Percentiles rank a stretch among this genome's conserved stretches.
phyloP scores from a whole-genome alignment of 163 green algal species.

The Trebouxiophyceae sp. region DNA sequence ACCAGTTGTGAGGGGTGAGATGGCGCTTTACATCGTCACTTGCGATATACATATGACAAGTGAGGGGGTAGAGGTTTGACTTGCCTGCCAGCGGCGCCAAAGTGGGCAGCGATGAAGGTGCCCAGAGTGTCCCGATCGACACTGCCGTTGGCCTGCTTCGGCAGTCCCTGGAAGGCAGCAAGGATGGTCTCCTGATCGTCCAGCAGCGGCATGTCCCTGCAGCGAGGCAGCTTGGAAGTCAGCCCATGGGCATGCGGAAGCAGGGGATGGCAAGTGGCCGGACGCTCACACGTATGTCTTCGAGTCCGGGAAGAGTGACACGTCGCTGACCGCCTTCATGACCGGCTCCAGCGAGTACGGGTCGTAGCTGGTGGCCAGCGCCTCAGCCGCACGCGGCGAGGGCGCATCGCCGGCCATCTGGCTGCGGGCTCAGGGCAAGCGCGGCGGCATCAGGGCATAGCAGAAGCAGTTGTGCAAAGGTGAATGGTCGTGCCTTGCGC shows the following conservation, averaged over 20 bases:
- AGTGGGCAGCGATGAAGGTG: conserved; percentile 22
- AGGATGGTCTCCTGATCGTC: conserved; percentile 1
- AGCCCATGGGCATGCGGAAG: neutral
- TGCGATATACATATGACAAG: neutral
- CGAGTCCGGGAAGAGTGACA: conserved; percentile 8
- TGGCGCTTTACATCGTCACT: neutral
- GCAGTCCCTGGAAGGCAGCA: conserved; percentile 18
- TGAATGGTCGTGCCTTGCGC: no score
- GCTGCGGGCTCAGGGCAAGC: neutral
- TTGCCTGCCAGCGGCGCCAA: conserved; percentile 17
- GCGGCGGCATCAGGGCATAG: no score
- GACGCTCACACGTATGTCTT: conserved; percentile 17
- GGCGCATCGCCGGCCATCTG: neutral
- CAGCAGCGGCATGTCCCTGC: conserved; percentile 34
- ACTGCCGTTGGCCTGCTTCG: conserved; percentile 2
- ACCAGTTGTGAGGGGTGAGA: neutral
- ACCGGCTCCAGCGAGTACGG: conserved; percentile 3
- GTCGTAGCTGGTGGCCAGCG: neutral
- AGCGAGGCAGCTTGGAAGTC: neutral
- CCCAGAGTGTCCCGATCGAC: conserved; percentile 1
- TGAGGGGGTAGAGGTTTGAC: neutral
- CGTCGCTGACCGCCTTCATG: neutral
- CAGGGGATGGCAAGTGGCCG: neutral
- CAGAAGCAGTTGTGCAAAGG: no score
- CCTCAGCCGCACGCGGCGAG: neutral